phyloP scores from a whole-genome alignment of 768 basidiomycete species.

The Boletales sp. region DNA sequence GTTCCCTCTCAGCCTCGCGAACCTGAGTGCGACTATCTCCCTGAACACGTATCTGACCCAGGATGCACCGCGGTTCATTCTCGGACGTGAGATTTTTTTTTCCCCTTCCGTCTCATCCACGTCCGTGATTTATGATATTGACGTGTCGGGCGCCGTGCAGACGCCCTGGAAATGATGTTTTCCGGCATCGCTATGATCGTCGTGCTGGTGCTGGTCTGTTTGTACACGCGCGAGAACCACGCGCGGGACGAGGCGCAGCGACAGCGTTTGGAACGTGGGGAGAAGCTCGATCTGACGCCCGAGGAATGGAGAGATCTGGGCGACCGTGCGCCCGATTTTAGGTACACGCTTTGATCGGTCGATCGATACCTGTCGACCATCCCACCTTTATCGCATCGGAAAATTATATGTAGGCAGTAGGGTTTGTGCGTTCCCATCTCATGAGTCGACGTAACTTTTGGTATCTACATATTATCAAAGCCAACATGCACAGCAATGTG shows the following conservation, averaged over 20 bases:
- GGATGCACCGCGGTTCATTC: slow-evolving; percentile 57
- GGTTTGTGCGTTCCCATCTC: no score
- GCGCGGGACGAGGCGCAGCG: slow-evolving; percentile 37
- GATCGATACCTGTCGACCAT: no score
- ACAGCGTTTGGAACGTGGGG: slow-evolving; percentile 16
- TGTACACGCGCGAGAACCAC: slow-evolving; percentile 55
- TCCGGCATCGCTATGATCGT: slow-evolving; percentile 59
- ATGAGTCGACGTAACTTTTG: no score
- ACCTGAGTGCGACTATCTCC: slow-evolving; percentile 62
- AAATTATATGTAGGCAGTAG: no score
- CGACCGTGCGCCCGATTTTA: slow-evolving; percentile 61
- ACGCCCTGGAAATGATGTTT: slow-evolving; percentile 65
- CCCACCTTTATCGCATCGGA: no score
- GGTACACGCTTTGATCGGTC: slow-evolving; percentile 43
- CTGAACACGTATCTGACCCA: slow-evolving; percentile 57
- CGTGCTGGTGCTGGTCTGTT: slow-evolving; percentile 44
- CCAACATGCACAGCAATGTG: no score
- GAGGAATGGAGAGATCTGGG: slow-evolving; percentile 39
- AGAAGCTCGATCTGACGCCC: slow-evolving; percentile 10
- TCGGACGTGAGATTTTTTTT: slow-evolving; percentile 51
- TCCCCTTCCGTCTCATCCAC: background rate
- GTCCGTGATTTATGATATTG: background rate
- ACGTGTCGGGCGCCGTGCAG: slow-evolving; percentile 26
- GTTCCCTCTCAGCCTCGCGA: slow-evolving; percentile 48
- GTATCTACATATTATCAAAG: no score